Base-by-base conservation (phyloP, 352 stramenopile species). In the Phytophthora citrophthora region DNA sequence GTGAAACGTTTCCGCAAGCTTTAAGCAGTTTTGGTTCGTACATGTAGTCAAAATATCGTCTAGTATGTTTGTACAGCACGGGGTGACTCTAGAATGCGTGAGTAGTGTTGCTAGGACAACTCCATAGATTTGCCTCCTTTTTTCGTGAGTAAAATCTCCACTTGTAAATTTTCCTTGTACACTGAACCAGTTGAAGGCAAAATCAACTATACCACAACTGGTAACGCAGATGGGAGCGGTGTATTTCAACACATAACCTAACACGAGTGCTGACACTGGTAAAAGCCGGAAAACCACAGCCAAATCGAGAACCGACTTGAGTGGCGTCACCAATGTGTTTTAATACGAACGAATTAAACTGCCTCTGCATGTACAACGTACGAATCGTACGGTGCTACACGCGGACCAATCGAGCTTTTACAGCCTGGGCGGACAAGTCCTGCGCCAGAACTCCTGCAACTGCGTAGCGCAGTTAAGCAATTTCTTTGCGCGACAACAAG, bases 1-100 rank as follows among this genome's bases (percentile, higher is more conserved):
- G 45, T 72, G 29, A 68, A 44, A 24, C 64, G 64, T 32, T 24
- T 68, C 10, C 58, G 64, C 24, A 68, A 68, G 27, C 39, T 72
- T 24, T 68, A 72, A 64, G 52, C 26, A 51, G 34, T 29, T 20
- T 46, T 55, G 26, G 52, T n/a, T 34, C 32, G 31, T 55, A 18
- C 40, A 23, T 56, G 61, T 70, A 52, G 55, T 65, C n/a, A 34
- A 55, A 70, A 26, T 60, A 53, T 44, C 40, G 53, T 59, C 32
- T 45, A 68, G 61, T 68, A 48, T 56, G 36, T 63, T 52, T 57
- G 38, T 57, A 41, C 27, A 41, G 39, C 56, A 53, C 18, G 13
- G 34, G 34, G 23, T 41, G 23, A 55, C 13, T n/a, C 45, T 18
- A 32, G 10, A 40, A 29, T 45, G 46, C 6, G 38, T 59, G 10